These are phyloP conservation scores for Diaporthe citrichinensis DNA, from an alignment of 2,329 filamentous ascomycete genomes.

Conservation along the genomic window DNA sequence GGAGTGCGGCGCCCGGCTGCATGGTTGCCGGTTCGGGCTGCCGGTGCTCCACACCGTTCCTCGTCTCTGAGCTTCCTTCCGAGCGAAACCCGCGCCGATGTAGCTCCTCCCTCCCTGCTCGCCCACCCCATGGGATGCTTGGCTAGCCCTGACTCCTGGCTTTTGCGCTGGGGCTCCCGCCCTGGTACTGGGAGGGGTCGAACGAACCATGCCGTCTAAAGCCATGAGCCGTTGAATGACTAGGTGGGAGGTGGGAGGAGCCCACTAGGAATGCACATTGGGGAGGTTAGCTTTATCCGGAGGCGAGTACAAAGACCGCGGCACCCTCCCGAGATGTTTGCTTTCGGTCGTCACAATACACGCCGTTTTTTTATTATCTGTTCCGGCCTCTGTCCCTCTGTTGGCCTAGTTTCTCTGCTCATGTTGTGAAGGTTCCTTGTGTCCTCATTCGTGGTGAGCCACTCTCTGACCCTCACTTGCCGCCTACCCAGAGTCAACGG, in stretches of 20 bases:
- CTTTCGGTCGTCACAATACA: no score
- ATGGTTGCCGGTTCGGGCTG: conserved; percentile 31
- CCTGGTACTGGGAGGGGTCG: conserved; percentile 11
- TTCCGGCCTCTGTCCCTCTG: background rate
- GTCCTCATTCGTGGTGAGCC: no score
- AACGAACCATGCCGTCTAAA: background rate
- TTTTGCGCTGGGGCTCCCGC: conserved; percentile 2
- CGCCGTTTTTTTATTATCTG: background rate
- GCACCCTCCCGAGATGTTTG: background rate
- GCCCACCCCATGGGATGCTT: conserved; percentile 15
- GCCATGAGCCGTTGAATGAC: conserved; percentile 27
- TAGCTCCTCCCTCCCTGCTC: conserved; percentile 9
- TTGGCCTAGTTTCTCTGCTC: background rate
- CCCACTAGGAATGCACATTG: background rate
- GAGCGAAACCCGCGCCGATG: conserved; percentile 29
- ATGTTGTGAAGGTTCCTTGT: background rate
- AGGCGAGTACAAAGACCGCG: conserved; percentile 13
- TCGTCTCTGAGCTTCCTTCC: conserved; percentile 16
- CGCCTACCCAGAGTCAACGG: background rate
- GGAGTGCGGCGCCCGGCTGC: conserved; percentile 9
- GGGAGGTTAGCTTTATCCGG: conserved; percentile 15
- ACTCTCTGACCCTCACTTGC: background rate
- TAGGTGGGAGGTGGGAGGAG: background rate
- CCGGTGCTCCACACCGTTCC: conserved; percentile 28
- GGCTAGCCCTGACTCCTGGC: conserved; percentile 24